Conservation (phyloP, 345 rosid species). For the Combretum micranthum region DNA sequence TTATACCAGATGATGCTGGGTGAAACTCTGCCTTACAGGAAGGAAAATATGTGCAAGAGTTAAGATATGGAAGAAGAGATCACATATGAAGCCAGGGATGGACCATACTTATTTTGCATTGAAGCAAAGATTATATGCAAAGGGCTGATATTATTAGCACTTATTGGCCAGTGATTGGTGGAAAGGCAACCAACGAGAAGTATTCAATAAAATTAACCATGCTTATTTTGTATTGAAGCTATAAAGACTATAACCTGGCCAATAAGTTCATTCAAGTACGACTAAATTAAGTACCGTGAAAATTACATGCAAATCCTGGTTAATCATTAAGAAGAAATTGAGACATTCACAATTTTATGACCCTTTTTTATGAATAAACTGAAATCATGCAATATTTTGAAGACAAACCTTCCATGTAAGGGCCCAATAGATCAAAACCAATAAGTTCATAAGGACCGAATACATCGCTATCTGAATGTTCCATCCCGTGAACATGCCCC, state of each 20-base stretch:
- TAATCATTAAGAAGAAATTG: background rate
- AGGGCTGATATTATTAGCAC: too few species aligned
- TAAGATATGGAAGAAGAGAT: background rate
- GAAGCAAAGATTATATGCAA: background rate
- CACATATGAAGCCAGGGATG: background rate
- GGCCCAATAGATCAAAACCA: conserved; percentile 46
- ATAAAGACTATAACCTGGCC: too few species aligned
- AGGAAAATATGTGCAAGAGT: conserved; percentile 7
- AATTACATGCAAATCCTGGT: background rate
- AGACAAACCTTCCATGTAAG: conserved; percentile 63
- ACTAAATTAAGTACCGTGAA: too few species aligned
- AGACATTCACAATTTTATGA: background rate
- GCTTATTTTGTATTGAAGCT: too few species aligned
- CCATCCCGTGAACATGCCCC: conserved; percentile 74
- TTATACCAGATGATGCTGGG: conserved; percentile 31
- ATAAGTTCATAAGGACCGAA: conserved; percentile 96
- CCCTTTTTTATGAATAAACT: background rate
- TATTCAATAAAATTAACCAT: too few species aligned
- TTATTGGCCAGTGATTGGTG: too few species aligned
- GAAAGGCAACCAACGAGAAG: too few species aligned
- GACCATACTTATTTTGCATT: too few species aligned
- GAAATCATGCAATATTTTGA: background rate
- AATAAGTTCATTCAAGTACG: too few species aligned
- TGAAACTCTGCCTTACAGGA: conserved; percentile 27
- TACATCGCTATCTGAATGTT: conserved; percentile 45